Conservation (phyloP, 352 stramenopile genomes). For the Globisporangium orthogonon region DNA sequence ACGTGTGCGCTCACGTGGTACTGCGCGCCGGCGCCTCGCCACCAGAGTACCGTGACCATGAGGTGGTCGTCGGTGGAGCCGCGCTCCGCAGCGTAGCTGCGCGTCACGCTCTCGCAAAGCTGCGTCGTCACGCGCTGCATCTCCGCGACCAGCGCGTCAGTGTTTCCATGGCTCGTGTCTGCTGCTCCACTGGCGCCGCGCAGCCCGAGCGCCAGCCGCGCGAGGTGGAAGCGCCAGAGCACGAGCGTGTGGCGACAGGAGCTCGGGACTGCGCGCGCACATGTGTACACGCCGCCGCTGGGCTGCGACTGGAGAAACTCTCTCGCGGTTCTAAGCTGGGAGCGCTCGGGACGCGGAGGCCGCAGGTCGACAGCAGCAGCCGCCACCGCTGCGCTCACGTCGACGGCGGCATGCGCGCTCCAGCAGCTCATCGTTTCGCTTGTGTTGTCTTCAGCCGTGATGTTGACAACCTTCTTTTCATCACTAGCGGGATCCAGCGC, state of each 20-base stretch:
- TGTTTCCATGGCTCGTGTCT: not conserved
- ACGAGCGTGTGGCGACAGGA: constrained; percentile 16
- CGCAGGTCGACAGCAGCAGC: not conserved
- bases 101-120: constrained; percentile 4
- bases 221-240: constrained; percentile 54
- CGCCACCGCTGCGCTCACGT: not conserved
- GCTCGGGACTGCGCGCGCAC: constrained; percentile 21
- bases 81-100: constrained; percentile 6
- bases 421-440: not conserved
- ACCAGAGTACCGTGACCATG: constrained; percentile 72
- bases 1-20: constrained; percentile 42
- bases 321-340: constrained; percentile 22
- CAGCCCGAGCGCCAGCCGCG: constrained; percentile 26
- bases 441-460: not conserved
- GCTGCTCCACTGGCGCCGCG: not conserved
- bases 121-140: constrained; percentile 15
- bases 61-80: constrained; percentile 17
- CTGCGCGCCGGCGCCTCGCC: constrained; percentile 1
- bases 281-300: constrained; percentile 52
- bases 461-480: not conserved
- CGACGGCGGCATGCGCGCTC: not conserved
- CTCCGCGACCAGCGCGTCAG: not conserved
- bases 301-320: constrained; percentile 40
- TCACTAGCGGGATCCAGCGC: not conserved
- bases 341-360: not conserved